Base-by-base conservation (phyloP, 2,329 filamentous ascomycete genomes). In the Capronia coronata region DNA sequence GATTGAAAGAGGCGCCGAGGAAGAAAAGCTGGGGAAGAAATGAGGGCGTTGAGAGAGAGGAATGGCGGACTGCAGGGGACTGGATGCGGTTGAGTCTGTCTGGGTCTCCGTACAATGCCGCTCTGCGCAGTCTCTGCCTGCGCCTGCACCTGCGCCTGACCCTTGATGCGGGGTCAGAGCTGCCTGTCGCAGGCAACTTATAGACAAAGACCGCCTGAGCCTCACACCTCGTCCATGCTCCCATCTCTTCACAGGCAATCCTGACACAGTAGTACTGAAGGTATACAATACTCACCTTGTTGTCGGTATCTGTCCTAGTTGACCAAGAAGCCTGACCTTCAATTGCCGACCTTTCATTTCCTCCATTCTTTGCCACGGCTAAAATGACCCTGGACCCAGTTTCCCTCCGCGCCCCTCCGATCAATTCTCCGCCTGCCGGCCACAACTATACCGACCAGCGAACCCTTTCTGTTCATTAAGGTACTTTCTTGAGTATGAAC, bases 21-120 rank as follows among this genome's bases (percentile, higher is more conserved):
- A 37, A 45, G 25, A 54, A 51, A 51, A 50, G 27, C 51, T 46
- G 51, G 54, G 51, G 51, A 57, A 54, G 22, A 9, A 5, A 18
- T n/a, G 8, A n/a, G 18, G 7, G 19, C 14, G 35, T 21, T 39
- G 35, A 5, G 9, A 5, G 13, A 22, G 11, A 27, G 25, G 10
- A 11, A n/a, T 11, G 29, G 29, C 29, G 29, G 29, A 27, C 25
- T 27, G 25, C 25, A 10, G 25, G 25, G 6, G 25, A 10, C 25
- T 5, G 25, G 25, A 6, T 27, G 25, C 25, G 25, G 25, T 27
- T 27, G 25, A 10, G 10, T 27, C 25, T 5, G 10, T 27, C n/a
- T n/a, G n/a, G n/a, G n/a, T n/a, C n/a, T n/a, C n/a, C n/a, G n/a
- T n/a, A n/a, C n/a, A n/a, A n/a, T n/a, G n/a, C n/a, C n/a, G n/a